These are phyloP conservation scores for Venturia effusa DNA, from an alignment of 2,329 filamentous ascomycete genomes.

Conservation along the genomic window DNA sequence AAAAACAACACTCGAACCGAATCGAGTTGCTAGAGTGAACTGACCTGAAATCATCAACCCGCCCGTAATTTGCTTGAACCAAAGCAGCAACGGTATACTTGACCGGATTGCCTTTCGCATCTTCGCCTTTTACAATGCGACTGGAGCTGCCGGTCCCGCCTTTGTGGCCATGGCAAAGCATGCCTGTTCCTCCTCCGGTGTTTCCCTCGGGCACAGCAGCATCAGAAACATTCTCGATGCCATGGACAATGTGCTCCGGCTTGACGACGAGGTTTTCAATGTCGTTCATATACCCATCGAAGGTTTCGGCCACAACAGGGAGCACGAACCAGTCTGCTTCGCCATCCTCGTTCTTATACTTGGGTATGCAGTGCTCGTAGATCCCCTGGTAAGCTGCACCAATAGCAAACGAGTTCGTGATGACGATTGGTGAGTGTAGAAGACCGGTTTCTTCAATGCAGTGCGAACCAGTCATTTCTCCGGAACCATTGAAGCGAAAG, in stretches of 20 bases:
- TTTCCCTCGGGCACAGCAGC: constrained; percentile 50
- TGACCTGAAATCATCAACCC: constrained; percentile 22
- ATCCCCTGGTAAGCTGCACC: constrained; percentile 50
- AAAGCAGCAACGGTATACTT: constrained; percentile 50
- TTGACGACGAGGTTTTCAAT: constrained; percentile 44
- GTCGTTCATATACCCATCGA: constrained; percentile 51
- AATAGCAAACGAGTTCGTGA: constrained; percentile 49
- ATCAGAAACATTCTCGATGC: constrained; percentile 40
- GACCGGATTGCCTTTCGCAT: constrained; percentile 21
- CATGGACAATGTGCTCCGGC: constrained; percentile 41
- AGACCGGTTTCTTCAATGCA: constrained; percentile 53
- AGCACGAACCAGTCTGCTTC: constrained; percentile 42
- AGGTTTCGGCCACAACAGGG: constrained; percentile 53
- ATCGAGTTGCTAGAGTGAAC: background rate
- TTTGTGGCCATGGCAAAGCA: constrained; percentile 56
- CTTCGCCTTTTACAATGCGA: constrained; percentile 40
- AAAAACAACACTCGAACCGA: no score
- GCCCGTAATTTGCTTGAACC: constrained; percentile 56
- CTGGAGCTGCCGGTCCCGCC: constrained; percentile 55
- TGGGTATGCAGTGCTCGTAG: constrained; percentile 42
- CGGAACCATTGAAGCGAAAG: constrained; percentile 54
- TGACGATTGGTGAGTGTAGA: constrained; percentile 46
- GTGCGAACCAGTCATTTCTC: constrained; percentile 51
- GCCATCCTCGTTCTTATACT: constrained; percentile 31
- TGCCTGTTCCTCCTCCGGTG: constrained; percentile 56